Evolutionary conservation across 345 rosid genomes (phyloP), one percentile per base, ranked within the genome.

Genomic region (Geranium rotundifolium): DNA sequence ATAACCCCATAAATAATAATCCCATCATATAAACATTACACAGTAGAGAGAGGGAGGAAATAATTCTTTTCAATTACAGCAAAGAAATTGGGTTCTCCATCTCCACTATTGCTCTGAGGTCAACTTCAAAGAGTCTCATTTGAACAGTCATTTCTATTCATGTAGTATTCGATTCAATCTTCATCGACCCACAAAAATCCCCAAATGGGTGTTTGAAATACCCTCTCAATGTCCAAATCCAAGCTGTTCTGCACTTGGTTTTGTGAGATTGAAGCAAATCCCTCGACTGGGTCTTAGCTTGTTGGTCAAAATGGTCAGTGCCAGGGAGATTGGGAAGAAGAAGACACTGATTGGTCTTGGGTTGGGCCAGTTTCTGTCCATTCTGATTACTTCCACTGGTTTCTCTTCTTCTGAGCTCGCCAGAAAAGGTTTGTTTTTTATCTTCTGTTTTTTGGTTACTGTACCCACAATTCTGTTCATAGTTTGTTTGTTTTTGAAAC

Each of bases 281-380:
- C 10, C 52, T 46, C 5, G 3, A 17, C 41, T 34, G 6, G 6
- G 41, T 34, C 41, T 5, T 34, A 34, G 10, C 10, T 34, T 4
- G 41, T 34, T 34, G 41, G 41, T 34, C 7, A 34, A 4, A 4
- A 69, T 65, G 77, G 17, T 62, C 65, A 67, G 37, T n/a, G 70
- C 55, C 14, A 67, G 63, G 65, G 65, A 74, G 61, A 57, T 76
- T 54, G 67, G 79, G 55, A 69, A 77, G 34, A 76, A 68, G 79
- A 74, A 77, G 65, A 76, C 75, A 16, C 62, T 80, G 75, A 19
- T 74, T 50, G 84, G 75, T 60, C 81, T 80, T 67, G 79, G 59
- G 37, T 64, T 80, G 62, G 84, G 84, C 1, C 84, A 80, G 73
- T 74, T 80, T 63, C 79, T 80, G 13, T 80, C 84, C 4, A 65